Base-by-base conservation (phyloP, 345 rosid species). In the Salix brachista region DNA sequence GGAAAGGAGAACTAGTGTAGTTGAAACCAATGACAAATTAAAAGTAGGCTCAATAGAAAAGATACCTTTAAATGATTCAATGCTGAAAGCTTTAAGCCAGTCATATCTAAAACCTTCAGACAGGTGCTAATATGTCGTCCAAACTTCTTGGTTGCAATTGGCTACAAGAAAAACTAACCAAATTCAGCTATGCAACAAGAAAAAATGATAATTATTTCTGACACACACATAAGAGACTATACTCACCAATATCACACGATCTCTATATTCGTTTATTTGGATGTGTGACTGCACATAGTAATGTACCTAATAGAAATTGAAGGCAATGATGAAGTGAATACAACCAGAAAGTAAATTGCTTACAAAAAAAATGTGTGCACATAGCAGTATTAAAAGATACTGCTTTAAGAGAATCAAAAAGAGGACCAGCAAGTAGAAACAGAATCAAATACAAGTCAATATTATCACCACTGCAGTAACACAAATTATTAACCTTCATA, bases 281-380 rank as follows among this genome's bases (percentile, higher is more conserved):
- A 95, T 95, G 76, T 95, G 98, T 48, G 99, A 91, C 67, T 95
- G 98, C 76, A 91, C 86, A 87, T 96, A 96, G 85, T 87, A 90
- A 77, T 96, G 83, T 80, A 89, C 94, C 99, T 96, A 82, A 41
- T 78, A 65, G 58, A 67, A 79, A 76, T 65, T 6, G 66, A 75
- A 62, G 25, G 61, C 62, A 30, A 11, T 28, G 28, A 25, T 16
- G 9, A 8, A 13, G 18, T 72, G 23, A 48, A 72, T 41, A 16
- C 44, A 21, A 60, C 65, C 28, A 3, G n/a, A 60, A 3, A 60
- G 65, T 25, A 60, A 60, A 9, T 60, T 60, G 28, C 28, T 11
- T 60, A 2, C 21, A 12, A 1, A 13, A 4, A 26, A 61, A 23
- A 34, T 10, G 32, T 28, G 23, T 11, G 30, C 12, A 21, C 36